Evolutionary conservation across 176 grass and related monocot genomes (phyloP).

Genomic region (Lolium rigidum): DNA sequence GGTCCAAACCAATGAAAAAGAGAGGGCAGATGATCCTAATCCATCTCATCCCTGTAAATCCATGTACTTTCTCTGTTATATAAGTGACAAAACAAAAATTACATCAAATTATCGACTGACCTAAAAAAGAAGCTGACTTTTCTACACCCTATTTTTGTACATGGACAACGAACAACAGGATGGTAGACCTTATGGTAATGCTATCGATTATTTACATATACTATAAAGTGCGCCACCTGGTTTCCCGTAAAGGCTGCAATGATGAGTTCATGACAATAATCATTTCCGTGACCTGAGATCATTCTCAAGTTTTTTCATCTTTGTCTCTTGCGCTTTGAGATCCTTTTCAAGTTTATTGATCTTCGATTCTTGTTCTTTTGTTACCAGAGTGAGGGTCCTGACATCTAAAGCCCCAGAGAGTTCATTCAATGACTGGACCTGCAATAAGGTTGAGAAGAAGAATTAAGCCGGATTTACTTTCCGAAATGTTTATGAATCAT

Average conservation of each 20-base stretch:
- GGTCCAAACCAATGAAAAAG: constrained; percentile 31
- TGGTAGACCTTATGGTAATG: constrained; percentile 27
- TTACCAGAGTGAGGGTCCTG: constrained; percentile 56
- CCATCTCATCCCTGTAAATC: constrained; percentile 21
- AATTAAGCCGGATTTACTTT: constrained; percentile 30
- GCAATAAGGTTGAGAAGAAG: constrained; percentile 45
- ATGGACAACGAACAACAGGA: constrained; percentile 17
- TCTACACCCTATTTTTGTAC: constrained; percentile 33
- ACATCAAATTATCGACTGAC: constrained; percentile 45
- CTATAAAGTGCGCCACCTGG: constrained; percentile 31
- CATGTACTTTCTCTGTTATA: constrained; percentile 15
- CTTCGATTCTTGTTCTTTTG: constrained; percentile 88
- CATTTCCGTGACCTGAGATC: constrained; percentile 55
- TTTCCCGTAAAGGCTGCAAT: constrained; percentile 29
- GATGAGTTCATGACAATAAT: constrained; percentile 26
- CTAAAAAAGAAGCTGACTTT: constrained; percentile 35
- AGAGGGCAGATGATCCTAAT: constrained; percentile 37
- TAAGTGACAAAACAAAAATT: constrained; percentile 30
- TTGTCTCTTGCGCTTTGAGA: constrained; percentile 67
- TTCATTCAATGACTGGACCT: constrained; percentile 74
- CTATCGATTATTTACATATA: constrained; percentile 49
- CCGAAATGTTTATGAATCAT: constrained; percentile 18
- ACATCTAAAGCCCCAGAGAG: constrained; percentile 76
- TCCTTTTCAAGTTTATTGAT: constrained; percentile 66
- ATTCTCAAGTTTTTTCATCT: constrained; percentile 74